Base-by-base conservation (phyloP, 2,329 filamentous ascomycete species). In the Aspergillus tubingensis region DNA sequence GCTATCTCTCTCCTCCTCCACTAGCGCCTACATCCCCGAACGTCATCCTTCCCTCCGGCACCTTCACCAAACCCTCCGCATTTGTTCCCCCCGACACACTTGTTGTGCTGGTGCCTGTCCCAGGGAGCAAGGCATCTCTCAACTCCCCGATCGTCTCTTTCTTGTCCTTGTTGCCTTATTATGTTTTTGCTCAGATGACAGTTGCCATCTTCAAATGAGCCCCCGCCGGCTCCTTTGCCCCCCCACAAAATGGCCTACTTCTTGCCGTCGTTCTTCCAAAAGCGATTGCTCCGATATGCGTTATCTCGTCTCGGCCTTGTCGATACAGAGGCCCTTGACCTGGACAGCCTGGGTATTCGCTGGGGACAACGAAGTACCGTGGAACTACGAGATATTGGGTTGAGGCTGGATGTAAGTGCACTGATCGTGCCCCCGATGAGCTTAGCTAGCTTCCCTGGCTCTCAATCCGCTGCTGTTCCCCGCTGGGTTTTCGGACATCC, bases 201-300 rank as follows among this genome's bases (percentile, higher is more conserved):
- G 54, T 54, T 66, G 59, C 54, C 49, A 57, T 62, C 51, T 38
- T 51, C 64, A 65, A 53, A 64, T 72, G 69, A 73, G 71, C 70
- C 70, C 59, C 61, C 58, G 62, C 67, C 61, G 70, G 74, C 74
- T 74, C 70, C 62, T 55, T 50, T 50, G 47, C 47, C 41, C 59
- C 44, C 60, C 60, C 62, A 65, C 66, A 72, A 68, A 76, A 92
- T 93, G 90, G 87, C 88, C 57, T 88, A 85, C 73, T 87, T 91
- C 74, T 85, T 95, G 71, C 88, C 92, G 65, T 91, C 86, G 68
- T 91, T 82, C 68, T 81, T 96, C 82, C 91, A 93, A 79, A 96
- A 95, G 84, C 88, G 90, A 76, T 84, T 98, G 70, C 85, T 98
- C 66, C 89, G 91, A 67, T 96, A 95, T 80, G 91, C 89, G 53